Percentiles rank a stretch among this genome's conserved stretches.
These are phyloP conservation scores for Apiospora hydei DNA, from an alignment of 2,329 filamentous ascomycete genomes.

Conservation along the genomic window DNA sequence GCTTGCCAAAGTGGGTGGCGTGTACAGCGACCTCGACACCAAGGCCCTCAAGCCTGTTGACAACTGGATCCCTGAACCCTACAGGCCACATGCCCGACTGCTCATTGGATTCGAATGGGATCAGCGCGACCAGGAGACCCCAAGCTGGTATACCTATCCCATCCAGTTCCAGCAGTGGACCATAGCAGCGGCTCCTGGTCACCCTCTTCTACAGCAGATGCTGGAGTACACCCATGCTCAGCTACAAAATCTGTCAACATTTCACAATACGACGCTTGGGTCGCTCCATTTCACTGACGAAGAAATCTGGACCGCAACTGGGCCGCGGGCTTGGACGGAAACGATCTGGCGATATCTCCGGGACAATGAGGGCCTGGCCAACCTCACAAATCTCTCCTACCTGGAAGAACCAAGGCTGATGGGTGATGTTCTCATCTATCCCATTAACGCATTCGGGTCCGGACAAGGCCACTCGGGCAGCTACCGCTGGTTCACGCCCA, in stretches of 20 bases:
- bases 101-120: constrained; percentile 45
- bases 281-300: constrained; percentile 18
- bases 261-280: background rate
- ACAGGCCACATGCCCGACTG: constrained; percentile 33
- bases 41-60: constrained; percentile 48
- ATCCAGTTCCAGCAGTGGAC: constrained; percentile 47
- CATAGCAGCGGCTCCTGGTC: constrained; percentile 42
- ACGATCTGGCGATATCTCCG: constrained; percentile 22
- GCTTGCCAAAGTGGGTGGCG: constrained; percentile 70
- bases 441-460: constrained; percentile 22
- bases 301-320: constrained; percentile 24
- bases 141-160: constrained; percentile 38
- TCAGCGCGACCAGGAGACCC: constrained; percentile 33
- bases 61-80: constrained; percentile 60
- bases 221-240: constrained; percentile 33
- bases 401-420: constrained; percentile 16
- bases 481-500: background rate
- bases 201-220: constrained; percentile 41
- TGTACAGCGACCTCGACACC: constrained; percentile 55
- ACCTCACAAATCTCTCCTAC: background rate
- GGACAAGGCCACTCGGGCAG: constrained; percentile 19
- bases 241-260: constrained; percentile 28
- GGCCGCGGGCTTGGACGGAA: constrained; percentile 25
- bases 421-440: constrained; percentile 23
- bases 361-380: background rate